Percentiles rank a stretch among this genome's conserved stretches.
Conservation (phyloP, 495 filamentous ascomycete genomes). For the Pyrenula massariospora region DNA sequence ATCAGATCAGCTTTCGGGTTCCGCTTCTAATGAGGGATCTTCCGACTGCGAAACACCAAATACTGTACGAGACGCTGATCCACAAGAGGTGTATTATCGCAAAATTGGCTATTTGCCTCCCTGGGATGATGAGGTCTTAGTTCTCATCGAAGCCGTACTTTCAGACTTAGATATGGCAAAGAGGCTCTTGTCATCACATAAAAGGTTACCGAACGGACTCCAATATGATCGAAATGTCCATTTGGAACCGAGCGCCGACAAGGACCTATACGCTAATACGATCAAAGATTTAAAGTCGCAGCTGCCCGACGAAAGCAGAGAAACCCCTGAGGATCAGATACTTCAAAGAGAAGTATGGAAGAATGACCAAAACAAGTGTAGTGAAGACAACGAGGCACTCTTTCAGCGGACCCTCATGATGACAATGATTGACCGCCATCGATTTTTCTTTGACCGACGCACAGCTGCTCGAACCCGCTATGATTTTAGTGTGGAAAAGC, state of each 20-base stretch:
- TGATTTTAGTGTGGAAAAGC: conserved; percentile 6
- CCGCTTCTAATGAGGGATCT: neutral
- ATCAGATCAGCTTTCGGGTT: too few relatives aligned
- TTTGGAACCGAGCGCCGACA: neutral
- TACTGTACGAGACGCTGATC: neutral
- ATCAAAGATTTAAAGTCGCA: neutral
- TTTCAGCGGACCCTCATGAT: conserved; percentile 9
- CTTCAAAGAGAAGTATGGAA: conserved; percentile 4
- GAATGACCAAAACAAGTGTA: conserved; percentile 4
- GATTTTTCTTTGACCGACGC: neutral
- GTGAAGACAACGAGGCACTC: conserved; percentile 3
- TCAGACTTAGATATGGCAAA: conserved; percentile 1
- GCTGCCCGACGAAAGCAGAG: too few relatives aligned
- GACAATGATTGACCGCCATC: conserved; percentile 7
- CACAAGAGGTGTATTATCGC: conserved; percentile 3
- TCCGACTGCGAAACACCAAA: neutral
- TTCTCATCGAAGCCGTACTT: conserved; percentile 2
- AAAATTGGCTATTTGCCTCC: conserved; percentile 7
- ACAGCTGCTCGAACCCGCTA: neutral
- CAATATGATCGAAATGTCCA: conserved; percentile 2
- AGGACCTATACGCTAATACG: neutral
- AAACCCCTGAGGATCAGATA: too few relatives aligned
- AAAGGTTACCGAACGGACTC: neutral
- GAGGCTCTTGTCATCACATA: neutral
- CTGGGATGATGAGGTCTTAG: conserved; percentile 4